A percentile compares a stretch with the other conserved stretches of the same genome.
These are phyloP conservation scores for Platanus orientalis DNA, from an alignment of 164 flowering plant genomes.

Conservation along the genomic window DNA sequence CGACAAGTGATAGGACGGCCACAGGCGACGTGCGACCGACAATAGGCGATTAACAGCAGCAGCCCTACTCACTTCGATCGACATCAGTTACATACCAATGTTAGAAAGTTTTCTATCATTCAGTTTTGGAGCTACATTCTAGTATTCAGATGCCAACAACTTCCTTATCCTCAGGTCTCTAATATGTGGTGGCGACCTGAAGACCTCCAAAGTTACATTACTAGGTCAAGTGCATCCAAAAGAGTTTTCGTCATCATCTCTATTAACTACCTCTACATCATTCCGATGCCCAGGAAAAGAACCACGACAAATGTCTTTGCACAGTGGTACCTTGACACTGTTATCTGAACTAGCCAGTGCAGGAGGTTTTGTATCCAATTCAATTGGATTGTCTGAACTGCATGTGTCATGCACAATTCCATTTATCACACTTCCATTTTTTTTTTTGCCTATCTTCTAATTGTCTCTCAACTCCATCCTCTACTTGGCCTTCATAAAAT, in stretches of 20 bases:
- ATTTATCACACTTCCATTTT: too few relatives aligned
- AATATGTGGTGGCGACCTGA: conserved; percentile 39
- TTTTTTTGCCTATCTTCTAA: conserved; percentile 21
- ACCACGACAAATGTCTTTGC: conserved; percentile 29
- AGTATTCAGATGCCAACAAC: too few relatives aligned
- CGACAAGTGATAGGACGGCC: too few relatives aligned
- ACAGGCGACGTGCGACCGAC: too few relatives aligned
- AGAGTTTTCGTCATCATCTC: conserved; percentile 97
- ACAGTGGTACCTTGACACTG: too few relatives aligned
- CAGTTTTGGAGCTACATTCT: too few relatives aligned
- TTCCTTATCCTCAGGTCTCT: conserved; percentile 59
- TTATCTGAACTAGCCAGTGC: too few relatives aligned
- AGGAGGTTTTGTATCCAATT: too few relatives aligned
- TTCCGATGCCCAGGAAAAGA: conserved; percentile 33
- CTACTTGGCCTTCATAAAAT: conserved; percentile 30
- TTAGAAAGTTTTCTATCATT: conserved; percentile 38
- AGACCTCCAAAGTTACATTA: conserved; percentile 34
- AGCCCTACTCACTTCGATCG: too few relatives aligned
- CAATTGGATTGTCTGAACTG: conserved; percentile 52
- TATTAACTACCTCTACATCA: too few relatives aligned
- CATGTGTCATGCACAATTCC: conserved; percentile 22
- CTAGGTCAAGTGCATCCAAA: conserved; percentile 67
- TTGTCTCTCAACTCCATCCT: conserved; percentile 17
- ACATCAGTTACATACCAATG: conserved; percentile 38
- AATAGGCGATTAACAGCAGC: too few relatives aligned